phyloP scores from a whole-genome alignment of 768 basidiomycete species.

The Lentinus tigrinus region DNA sequence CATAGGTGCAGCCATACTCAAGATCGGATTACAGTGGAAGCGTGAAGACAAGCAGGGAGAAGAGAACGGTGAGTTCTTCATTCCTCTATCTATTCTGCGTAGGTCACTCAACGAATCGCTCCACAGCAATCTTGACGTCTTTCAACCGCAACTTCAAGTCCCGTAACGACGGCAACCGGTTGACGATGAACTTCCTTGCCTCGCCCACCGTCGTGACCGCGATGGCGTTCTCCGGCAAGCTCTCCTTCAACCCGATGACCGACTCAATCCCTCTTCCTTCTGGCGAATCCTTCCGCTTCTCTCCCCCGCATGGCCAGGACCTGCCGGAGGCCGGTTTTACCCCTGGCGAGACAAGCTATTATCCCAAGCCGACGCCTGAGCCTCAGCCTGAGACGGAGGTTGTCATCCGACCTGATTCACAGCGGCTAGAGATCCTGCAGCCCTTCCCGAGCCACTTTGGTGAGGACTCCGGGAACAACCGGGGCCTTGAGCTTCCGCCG shows the following conservation, averaged over 20 bases:
- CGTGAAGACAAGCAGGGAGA: constrained; percentile 83
- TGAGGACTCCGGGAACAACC: constrained; percentile 38
- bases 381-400: constrained; percentile 78
- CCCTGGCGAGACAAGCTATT: constrained; percentile 67
- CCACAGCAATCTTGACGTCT: constrained; percentile 87
- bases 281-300: constrained; percentile 81
- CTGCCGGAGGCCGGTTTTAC: constrained; percentile 84
- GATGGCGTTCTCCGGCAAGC: constrained; percentile 91
- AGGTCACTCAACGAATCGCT: background rate
- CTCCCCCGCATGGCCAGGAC: constrained; percentile 79
- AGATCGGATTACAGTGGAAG: constrained; percentile 67
- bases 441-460: constrained; percentile 84
- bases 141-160: constrained; percentile 96
- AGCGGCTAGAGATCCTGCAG: constrained; percentile 81
- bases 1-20: background rate
- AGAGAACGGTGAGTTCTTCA: constrained; percentile 71
- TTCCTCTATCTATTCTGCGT: background rate
- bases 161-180: constrained; percentile 91
- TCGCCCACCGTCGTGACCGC: constrained; percentile 97
- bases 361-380: constrained; percentile 70
- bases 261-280: constrained; percentile 68
- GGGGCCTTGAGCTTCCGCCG: constrained; percentile 72
- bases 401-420: constrained; percentile 73
- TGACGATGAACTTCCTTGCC: constrained; percentile 97
- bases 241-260: constrained; percentile 90